Percentiles rank a stretch among this genome's conserved stretches.
Conservation (phyloP, 495 filamentous ascomycete species). For the Darksidea phi region DNA sequence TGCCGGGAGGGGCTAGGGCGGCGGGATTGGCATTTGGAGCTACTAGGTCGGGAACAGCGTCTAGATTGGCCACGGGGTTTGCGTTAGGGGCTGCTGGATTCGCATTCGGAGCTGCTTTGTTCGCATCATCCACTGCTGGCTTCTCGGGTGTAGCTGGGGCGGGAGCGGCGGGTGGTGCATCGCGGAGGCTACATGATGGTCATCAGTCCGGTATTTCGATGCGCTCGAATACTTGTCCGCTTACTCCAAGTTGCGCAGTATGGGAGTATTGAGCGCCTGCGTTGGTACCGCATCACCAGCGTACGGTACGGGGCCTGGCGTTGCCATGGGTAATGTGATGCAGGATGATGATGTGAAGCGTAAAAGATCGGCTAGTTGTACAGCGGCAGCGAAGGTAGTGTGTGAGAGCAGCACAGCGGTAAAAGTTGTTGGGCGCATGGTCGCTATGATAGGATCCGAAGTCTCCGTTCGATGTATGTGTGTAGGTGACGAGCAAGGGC, state of each 20-base stretch:
- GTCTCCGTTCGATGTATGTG: too few species aligned
- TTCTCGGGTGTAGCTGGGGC: neutral
- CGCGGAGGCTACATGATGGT: neutral
- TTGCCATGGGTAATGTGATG: neutral
- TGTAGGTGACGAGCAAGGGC: too few species aligned
- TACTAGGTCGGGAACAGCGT: neutral
- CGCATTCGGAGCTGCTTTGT: neutral
- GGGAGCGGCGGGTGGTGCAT: neutral
- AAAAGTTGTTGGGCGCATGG: too few species aligned
- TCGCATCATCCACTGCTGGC: neutral
- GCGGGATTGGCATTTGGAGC: neutral
- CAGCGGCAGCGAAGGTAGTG: neutral
- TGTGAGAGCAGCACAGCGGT: too few species aligned
- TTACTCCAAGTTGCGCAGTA: too few species aligned
- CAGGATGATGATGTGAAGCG: neutral
- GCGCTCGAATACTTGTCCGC: too few species aligned
- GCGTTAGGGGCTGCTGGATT: neutral
- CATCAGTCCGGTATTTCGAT: too few species aligned
- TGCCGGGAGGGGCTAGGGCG: neutral
- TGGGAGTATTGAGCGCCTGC: too few species aligned
- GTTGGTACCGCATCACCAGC: too few species aligned
- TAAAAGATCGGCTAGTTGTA: neutral
- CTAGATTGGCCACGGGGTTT: too few species aligned
- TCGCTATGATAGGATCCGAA: too few species aligned
- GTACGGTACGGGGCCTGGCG: too few species aligned